A percentile compares a stretch with the other conserved stretches of the same genome.
Conservation (phyloP, 208 protist species). For the Jaenimonas drosophilae region DNA sequence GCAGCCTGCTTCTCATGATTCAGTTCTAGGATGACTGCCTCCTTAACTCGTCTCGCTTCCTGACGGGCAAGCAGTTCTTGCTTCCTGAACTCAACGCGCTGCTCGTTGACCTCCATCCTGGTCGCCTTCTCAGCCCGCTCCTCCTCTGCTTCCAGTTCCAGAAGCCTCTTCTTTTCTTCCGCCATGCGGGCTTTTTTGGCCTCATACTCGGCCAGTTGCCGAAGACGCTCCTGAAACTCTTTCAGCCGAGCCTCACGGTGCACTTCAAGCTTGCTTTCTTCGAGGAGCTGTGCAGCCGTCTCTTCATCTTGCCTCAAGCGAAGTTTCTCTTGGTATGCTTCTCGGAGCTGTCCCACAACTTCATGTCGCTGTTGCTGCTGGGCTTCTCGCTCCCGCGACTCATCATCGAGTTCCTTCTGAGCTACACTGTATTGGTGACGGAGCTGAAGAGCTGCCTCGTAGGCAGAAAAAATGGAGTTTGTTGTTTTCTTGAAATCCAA, state of each 20-base stretch:
- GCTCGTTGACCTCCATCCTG: conserved; percentile 29
- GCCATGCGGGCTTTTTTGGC: conserved; percentile 16
- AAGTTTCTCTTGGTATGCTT: too few relatives aligned
- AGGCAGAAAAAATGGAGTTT: conserved; percentile 12
- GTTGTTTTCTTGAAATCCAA: conserved; percentile 13
- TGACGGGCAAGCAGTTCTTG: conserved; percentile 31
- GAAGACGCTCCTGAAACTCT: conserved; percentile 61
- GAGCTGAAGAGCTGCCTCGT: conserved; percentile 8
- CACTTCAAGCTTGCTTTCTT: conserved; percentile 15
- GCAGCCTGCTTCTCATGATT: conserved; percentile 34
- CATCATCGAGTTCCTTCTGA: conserved; percentile 11
- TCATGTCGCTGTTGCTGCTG: conserved; percentile 11
- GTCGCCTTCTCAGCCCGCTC: conserved; percentile 22
- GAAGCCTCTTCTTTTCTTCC: conserved; percentile 34
- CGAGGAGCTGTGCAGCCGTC: too few relatives aligned
- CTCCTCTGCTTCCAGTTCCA: conserved; percentile 17
- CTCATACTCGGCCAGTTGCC: conserved; percentile 27
- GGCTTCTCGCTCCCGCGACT: conserved; percentile 14
- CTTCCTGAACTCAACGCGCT: conserved; percentile 44
- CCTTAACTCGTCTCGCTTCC: conserved; percentile 11
- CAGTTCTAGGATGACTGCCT: conserved; percentile 32
- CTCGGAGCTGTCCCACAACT: too few relatives aligned
- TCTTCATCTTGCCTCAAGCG: too few relatives aligned
- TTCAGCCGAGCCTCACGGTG: conserved; percentile 13
- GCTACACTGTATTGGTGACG: conserved; percentile 8